Evolutionary conservation across 805 yeast species (phyloP).

Genomic region (Saccharomycopsis malanga): DNA sequence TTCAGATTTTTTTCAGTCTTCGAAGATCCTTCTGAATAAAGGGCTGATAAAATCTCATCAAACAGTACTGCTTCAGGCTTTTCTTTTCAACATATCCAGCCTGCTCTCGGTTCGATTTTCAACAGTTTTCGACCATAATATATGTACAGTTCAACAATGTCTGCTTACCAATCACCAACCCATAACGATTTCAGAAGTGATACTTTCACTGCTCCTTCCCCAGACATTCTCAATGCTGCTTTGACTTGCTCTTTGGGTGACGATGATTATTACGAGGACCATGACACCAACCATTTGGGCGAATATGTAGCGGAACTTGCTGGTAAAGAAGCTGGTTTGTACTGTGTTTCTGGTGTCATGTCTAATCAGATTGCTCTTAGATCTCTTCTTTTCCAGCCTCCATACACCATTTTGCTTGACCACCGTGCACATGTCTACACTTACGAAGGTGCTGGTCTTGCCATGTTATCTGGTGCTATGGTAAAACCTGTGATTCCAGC

Average conservation of each 20-base stretch:
- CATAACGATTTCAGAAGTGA: constrained; percentile 61
- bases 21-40: too few relatives aligned
- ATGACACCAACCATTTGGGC: constrained; percentile 59
- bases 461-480: constrained; percentile 87
- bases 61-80: too few relatives aligned
- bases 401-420: constrained; percentile 81
- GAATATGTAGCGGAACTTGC: constrained; percentile 55
- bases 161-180: constrained; percentile 10
- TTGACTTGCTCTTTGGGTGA: constrained; percentile 64
- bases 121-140: too few relatives aligned
- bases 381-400: constrained; percentile 71
- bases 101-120: too few relatives aligned
- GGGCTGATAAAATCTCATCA: too few relatives aligned
- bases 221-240: constrained; percentile 59
- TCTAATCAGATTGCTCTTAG: constrained; percentile 84
- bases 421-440: constrained; percentile 75
- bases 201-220: constrained; percentile 85
- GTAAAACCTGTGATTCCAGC: constrained; percentile 74
- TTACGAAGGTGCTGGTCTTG: constrained; percentile 88
- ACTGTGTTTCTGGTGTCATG: constrained; percentile 83
- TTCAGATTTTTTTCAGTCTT: too few relatives aligned
- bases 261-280: constrained; percentile 83
- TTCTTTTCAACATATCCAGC: too few relatives aligned
- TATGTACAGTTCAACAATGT: neutral
- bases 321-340: constrained; percentile 76